Base-by-base conservation (phyloP, 2,329 filamentous ascomycete species). In the Neoscytalidium dimidiatum region DNA sequence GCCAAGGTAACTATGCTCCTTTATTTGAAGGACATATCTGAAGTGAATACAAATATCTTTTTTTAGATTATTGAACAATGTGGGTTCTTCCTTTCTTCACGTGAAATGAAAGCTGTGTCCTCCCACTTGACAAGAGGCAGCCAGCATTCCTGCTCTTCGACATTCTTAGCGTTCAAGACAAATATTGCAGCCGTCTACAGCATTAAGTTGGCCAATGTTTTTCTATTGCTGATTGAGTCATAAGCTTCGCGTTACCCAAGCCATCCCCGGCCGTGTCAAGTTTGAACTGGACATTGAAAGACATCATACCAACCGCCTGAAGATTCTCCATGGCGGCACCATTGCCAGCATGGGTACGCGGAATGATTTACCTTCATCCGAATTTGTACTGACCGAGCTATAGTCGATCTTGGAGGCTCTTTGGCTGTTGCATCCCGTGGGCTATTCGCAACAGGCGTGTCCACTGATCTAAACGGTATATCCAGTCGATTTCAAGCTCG, bases 301-400 rank as follows among this genome's bases (percentile, higher is more conserved):
- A 68, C 85, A 92, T 67, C 91, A 94, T 71, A 93, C 90, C 90
- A 94, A 94, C 73, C 88, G 91, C 1, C 81, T 94, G 0, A 85
- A 88, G 62, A 93, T 90, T 38, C 84, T 94, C 29, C 91, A 94
- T 71, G 91, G 91, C 19, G 91, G 91, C 3, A 92, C 91, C 0
- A 88, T 94, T 29, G 91, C 91, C 3, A 91, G 88, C 73, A 88
- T 94, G 79, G 88, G 74, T 75, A 69, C 3, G 51, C 17, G 5
- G 31, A n/a, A 28, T 11, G 1, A 3, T 21, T 19, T 13, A 1
- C 49, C 58, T 38, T 33, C 13, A 13, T 26, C n/a, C n/a, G n/a
- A n/a, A n/a, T 52, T 43, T 48, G 21, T 26, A 19, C 35, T 62
- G 7, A 61, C 51, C n/a, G n/a, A n/a, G n/a, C n/a, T n/a, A 58